Evolutionary conservation across 1,284 basidiomycete species (phyloP).

Genomic region (Apiotrichum mycotoxinovorans): DNA sequence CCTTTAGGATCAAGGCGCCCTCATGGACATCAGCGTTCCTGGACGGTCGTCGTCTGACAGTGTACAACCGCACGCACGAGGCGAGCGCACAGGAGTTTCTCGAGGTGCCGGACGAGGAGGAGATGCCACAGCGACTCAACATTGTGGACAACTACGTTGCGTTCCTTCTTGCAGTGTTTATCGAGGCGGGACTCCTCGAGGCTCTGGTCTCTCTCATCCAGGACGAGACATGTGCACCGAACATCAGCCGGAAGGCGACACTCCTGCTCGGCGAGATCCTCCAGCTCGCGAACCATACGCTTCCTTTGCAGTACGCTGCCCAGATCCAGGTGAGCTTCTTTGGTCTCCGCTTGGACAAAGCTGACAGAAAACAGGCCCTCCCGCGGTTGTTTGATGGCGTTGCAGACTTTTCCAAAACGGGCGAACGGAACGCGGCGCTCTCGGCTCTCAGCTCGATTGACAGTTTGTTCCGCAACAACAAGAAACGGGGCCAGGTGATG

Average conservation of each 20-base stretch:
- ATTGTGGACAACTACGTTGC: slow-evolving; percentile 91
- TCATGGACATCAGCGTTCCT: slow-evolving; percentile 89
- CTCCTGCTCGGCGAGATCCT: slow-evolving; percentile 88
- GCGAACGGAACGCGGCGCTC: slow-evolving; percentile 69
- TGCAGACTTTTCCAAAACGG: slow-evolving; percentile 64
- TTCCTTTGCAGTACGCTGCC: slow-evolving; percentile 80
- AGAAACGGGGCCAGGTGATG: slow-evolving; percentile 14
- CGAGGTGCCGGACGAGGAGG: slow-evolving; percentile 37
- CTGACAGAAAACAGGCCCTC: slow-evolving; percentile 59
- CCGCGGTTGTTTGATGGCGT: slow-evolving; percentile 82
- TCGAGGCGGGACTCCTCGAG: slow-evolving; percentile 84
- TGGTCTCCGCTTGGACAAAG: not conserved
- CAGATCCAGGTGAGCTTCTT: slow-evolving; percentile 70
- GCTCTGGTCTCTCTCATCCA: slow-evolving; percentile 78
- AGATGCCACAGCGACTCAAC: slow-evolving; percentile 63
- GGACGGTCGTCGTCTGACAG: slow-evolving; percentile 74
- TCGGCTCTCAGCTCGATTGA: slow-evolving; percentile 84
- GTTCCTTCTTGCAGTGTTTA: slow-evolving; percentile 79
- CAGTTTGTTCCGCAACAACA: slow-evolving; percentile 79
- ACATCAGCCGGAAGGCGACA: slow-evolving; percentile 70
- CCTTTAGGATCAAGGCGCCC: slow-evolving; percentile 85
- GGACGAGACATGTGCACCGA: slow-evolving; percentile 62
- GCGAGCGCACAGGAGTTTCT: slow-evolving; percentile 33
- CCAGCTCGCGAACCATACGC: slow-evolving; percentile 77
- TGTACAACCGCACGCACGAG: slow-evolving; percentile 43